Percentiles rank a stretch among this genome's conserved stretches.
Conservation (phyloP, 2,329 filamentous ascomycete species). For the Xylariales sp. region DNA sequence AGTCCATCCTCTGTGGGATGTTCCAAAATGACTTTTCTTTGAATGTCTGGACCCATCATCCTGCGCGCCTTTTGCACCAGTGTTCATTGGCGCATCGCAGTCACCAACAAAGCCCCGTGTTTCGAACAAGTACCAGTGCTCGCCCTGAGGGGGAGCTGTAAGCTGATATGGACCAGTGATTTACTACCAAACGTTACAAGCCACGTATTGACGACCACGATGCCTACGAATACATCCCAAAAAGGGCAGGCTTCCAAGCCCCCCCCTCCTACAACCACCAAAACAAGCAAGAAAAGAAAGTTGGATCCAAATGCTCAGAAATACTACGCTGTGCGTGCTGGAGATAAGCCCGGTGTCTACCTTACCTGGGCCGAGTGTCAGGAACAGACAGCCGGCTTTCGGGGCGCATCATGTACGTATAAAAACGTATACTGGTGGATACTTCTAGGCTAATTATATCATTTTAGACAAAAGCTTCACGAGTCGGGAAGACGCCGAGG, state of each 20-base stretch:
- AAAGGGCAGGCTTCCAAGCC: conserved; percentile 37
- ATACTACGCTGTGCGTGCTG: conserved; percentile 72
- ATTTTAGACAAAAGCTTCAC: conserved; percentile 81
- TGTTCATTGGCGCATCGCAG: conserved; percentile 27
- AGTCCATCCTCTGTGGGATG: conserved; percentile 30
- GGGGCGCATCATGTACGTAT: conserved; percentile 74
- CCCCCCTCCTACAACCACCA: conserved; percentile 33
- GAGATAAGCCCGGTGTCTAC: conserved; percentile 71
- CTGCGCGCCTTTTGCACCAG: conserved; percentile 35
- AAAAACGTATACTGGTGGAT: conserved; percentile 21
- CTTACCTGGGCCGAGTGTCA: conserved; percentile 70
- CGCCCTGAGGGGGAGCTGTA: conserved; percentile 33
- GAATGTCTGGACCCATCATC: conserved; percentile 41
- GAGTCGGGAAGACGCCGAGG: conserved; percentile 78
- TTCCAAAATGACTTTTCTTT: conserved; percentile 47
- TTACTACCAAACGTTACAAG: conserved; percentile 26
- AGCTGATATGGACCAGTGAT: conserved; percentile 44
- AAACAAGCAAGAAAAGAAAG: conserved; percentile 60
- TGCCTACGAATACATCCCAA: conserved; percentile 42
- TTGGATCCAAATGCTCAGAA: conserved; percentile 60
- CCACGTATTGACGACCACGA: conserved; percentile 38
- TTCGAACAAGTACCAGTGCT: conserved; percentile 42
- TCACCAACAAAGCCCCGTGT: conserved; percentile 44
- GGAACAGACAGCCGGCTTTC: conserved; percentile 69
- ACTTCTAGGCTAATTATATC: conserved; percentile 25